Evolutionary conservation across 257 asterid species (phyloP).

Genomic region (Plantago ovata): DNA sequence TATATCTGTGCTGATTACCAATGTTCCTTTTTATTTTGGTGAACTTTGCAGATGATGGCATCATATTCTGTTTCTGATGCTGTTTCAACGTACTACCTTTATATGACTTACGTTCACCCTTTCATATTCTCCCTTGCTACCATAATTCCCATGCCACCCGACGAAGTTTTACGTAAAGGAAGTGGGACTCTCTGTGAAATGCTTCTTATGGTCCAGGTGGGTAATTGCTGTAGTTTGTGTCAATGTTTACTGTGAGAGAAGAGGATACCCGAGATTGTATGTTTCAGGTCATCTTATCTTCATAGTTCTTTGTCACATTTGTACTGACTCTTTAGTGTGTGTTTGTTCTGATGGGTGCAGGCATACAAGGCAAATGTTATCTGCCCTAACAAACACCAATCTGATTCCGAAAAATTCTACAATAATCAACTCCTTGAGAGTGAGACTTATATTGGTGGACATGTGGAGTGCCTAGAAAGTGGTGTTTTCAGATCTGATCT

Average conservation of each 20-base stretch:
- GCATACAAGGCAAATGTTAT: constrained; percentile 92
- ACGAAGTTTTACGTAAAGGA: constrained; percentile 96
- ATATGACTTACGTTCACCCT: constrained; percentile 97
- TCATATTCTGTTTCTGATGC: constrained; percentile 99
- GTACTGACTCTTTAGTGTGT: constrained; percentile 21
- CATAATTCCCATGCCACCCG: constrained; percentile 98
- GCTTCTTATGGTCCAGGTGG: constrained; percentile 99
- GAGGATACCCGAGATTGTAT: constrained; percentile 15
- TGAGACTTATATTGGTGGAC: constrained; percentile 98
- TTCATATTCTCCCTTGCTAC: constrained; percentile 98
- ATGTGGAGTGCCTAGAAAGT: constrained; percentile 98
- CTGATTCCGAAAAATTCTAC: constrained; percentile 95
- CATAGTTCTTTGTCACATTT: constrained; percentile 9
- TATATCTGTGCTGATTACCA: constrained; percentile 12
- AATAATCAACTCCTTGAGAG: constrained; percentile 82
- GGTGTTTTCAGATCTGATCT: constrained; percentile 99
- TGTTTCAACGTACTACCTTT: constrained; percentile 94
- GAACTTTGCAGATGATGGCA: constrained; percentile 90
- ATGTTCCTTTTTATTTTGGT: constrained; percentile 19
- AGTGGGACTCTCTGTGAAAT: constrained; percentile 98
- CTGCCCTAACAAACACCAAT: constrained; percentile 97
- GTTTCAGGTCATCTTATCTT: constrained; percentile 17
- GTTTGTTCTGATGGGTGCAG: constrained; percentile 45
- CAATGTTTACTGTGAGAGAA: background rate
- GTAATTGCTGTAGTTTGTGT: constrained; percentile 1